phyloP scores from a whole-genome alignment of 2,329 filamentous ascomycete species.

The Exophiala dermatitidis region DNA sequence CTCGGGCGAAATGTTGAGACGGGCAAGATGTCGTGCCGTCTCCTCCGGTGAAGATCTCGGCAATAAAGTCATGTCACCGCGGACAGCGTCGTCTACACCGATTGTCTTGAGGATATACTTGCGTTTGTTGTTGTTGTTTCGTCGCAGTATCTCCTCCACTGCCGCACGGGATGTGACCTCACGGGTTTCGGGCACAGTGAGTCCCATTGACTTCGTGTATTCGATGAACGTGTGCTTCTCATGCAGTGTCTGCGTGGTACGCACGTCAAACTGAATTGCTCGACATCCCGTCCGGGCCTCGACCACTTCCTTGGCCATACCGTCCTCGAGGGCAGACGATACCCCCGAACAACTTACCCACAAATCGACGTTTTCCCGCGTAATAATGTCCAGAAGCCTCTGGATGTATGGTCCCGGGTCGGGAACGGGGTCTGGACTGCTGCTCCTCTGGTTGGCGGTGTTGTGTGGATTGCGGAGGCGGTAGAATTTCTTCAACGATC shows the following conservation, averaged over 20 bases:
- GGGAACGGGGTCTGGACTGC: slow-evolving; percentile 30
- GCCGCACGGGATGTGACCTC: slow-evolving; percentile 49
- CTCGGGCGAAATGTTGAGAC: slow-evolving; percentile 48
- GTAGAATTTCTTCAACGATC: slow-evolving; percentile 51
- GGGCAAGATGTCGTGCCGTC: slow-evolving; percentile 50
- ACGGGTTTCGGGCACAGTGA: slow-evolving; percentile 49
- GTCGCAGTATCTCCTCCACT: slow-evolving; percentile 47
- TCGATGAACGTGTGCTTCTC: slow-evolving; percentile 60
- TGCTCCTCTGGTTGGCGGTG: slow-evolving; percentile 31
- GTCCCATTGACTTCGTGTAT: slow-evolving; percentile 47
- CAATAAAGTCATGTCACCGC: slow-evolving; percentile 58
- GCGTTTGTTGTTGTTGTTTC: slow-evolving; percentile 30
- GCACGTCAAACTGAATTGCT: slow-evolving; percentile 56
- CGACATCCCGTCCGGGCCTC: slow-evolving; percentile 52
- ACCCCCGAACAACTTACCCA: slow-evolving; percentile 72
- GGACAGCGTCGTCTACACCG: slow-evolving; percentile 53
- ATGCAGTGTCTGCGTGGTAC: slow-evolving; percentile 53
- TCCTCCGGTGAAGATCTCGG: slow-evolving; percentile 48
- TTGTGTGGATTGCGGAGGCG: slow-evolving; percentile 34
- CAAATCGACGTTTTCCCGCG: slow-evolving; percentile 55
- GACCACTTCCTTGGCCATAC: slow-evolving; percentile 54
- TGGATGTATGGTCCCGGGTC: slow-evolving; percentile 47
- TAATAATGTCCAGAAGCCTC: slow-evolving; percentile 52
- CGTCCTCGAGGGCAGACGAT: slow-evolving; percentile 59
- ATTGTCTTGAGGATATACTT: slow-evolving; percentile 62